A percentile compares a stretch with the other conserved stretches of the same genome.
Evolutionary conservation across 495 filamentous ascomycete genomes (phyloP).

Genomic region (Penicillium coffeae): DNA sequence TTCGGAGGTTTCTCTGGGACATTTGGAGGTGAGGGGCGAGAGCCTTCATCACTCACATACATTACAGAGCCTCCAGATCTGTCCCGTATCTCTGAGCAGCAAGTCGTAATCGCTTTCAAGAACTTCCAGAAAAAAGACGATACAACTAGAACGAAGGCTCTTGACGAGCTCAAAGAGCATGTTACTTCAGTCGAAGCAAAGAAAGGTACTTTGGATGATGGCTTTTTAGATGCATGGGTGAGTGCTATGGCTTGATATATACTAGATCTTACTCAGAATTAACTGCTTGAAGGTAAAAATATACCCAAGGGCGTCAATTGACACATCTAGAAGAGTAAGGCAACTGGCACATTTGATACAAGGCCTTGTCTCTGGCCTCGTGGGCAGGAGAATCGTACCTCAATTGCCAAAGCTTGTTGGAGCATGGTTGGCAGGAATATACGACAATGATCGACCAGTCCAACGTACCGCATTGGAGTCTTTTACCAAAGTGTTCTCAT

Average conservation of each 20-base stretch:
- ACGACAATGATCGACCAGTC: slow-evolving; percentile 76
- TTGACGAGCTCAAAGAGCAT: slow-evolving; percentile 76
- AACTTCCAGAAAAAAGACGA: slow-evolving; percentile 89
- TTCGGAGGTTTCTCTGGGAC: slow-evolving; percentile 43
- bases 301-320: slow-evolving; percentile 84
- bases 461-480: slow-evolving; percentile 71
- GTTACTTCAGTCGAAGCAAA: slow-evolving; percentile 46
- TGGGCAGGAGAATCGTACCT: slow-evolving; percentile 75
- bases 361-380: slow-evolving; percentile 64
- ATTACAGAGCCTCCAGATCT: slow-evolving; percentile 82
- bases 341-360: slow-evolving; percentile 76
- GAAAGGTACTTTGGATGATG: slow-evolving; percentile 62
- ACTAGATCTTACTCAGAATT: slow-evolving; percentile 10
- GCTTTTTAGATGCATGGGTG: slow-evolving; percentile 84
- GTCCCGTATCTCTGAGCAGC: slow-evolving; percentile 68
- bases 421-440: slow-evolving; percentile 82
- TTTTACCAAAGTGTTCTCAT: slow-evolving; percentile 66
- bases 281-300: slow-evolving; percentile 73
- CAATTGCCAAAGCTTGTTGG: slow-evolving; percentile 72
- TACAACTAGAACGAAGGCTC: slow-evolving; percentile 85
- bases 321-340: slow-evolving; percentile 80
- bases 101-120: slow-evolving; percentile 83
- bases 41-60: slow-evolving; percentile 69
- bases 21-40: slow-evolving; percentile 45
- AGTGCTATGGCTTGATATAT: slow-evolving; percentile 31